These are phyloP conservation scores for Fonticula alba DNA, from an alignment of 78 protist genomes.

Conservation along the genomic window DNA sequence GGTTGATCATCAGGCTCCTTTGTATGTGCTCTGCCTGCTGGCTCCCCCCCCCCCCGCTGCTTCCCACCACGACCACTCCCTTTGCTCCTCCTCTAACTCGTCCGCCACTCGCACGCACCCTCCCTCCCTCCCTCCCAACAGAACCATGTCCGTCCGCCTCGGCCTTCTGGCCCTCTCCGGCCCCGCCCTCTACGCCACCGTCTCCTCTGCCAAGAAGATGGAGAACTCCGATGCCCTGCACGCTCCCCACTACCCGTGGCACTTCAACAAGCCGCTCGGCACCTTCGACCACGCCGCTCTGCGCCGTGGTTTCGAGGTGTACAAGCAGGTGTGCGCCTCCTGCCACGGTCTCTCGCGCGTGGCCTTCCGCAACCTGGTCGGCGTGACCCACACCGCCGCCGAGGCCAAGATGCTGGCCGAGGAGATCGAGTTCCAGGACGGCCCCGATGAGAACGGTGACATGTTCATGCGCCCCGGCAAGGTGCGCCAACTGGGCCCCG, in stretches of 20 bases:
- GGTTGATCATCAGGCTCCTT: too few species aligned
- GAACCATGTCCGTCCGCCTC: too few species aligned
- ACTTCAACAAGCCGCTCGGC: constrained; percentile 12
- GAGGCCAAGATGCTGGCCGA: constrained; percentile 46
- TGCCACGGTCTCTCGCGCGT: constrained; percentile 56
- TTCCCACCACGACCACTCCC: too few species aligned
- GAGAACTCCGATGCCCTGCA: constrained; percentile 20
- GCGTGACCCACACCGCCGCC: constrained; percentile 34
- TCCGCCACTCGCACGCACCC: too few species aligned
- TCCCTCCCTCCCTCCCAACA: too few species aligned
- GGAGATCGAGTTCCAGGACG: constrained; percentile 26
- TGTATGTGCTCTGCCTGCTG: too few species aligned
- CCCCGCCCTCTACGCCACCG: too few species aligned
- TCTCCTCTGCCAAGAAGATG: too few species aligned
- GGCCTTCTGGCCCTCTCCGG: too few species aligned
- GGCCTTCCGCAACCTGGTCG: constrained; percentile 56
- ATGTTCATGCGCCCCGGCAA: constrained; percentile 68
- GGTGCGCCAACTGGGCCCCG: too few species aligned
- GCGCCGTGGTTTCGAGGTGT: constrained; percentile 71
- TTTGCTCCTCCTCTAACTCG: too few species aligned
- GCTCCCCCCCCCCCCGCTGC: too few species aligned
- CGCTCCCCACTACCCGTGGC: constrained; percentile 35
- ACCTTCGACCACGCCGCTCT: constrained; percentile 32
- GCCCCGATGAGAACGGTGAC: constrained; percentile 45
- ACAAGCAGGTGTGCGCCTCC: constrained; percentile 62